phyloP scores from a whole-genome alignment of 495 filamentous ascomycete genomes.

The Penicillium canariense region DNA sequence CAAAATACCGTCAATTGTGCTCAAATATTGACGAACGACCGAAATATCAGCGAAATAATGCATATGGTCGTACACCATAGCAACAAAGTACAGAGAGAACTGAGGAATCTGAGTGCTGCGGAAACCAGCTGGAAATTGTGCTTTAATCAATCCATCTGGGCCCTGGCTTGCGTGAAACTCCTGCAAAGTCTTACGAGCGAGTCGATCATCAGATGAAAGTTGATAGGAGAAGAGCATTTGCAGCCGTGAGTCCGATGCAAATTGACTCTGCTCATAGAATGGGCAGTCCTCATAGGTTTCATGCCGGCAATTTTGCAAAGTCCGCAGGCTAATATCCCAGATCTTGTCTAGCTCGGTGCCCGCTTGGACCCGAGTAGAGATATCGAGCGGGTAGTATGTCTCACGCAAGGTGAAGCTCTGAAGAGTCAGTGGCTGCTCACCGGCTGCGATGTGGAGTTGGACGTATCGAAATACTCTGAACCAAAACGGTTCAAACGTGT shows the following conservation, averaged over 20 bases:
- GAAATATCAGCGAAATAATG: slow-evolving; percentile 16
- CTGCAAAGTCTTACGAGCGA: slow-evolving; percentile 24
- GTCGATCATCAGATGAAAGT: slow-evolving; percentile 24
- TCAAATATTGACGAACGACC: slow-evolving; percentile 17
- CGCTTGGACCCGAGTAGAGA: slow-evolving; percentile 17
- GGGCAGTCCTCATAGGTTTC: slow-evolving; percentile 34
- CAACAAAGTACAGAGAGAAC: slow-evolving; percentile 28
- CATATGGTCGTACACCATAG: slow-evolving; percentile 26
- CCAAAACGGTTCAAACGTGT: slow-evolving; percentile 27
- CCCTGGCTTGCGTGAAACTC: slow-evolving; percentile 26
- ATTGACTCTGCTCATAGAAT: slow-evolving; percentile 36
- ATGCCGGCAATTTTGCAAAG: slow-evolving; percentile 27
- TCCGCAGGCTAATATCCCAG: slow-evolving; percentile 28
- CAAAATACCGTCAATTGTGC: slow-evolving; percentile 25
- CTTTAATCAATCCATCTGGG: slow-evolving; percentile 23
- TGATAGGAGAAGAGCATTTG: slow-evolving; percentile 30
- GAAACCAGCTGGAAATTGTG: slow-evolving; percentile 24
- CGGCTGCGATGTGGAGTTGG: slow-evolving; percentile 14
- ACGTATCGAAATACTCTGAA: slow-evolving; percentile 32
- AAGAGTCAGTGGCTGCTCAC: slow-evolving; percentile 3
- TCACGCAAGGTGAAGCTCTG: slow-evolving; percentile 12
- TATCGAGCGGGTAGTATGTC: slow-evolving; percentile 23
- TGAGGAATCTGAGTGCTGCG: slow-evolving; percentile 22
- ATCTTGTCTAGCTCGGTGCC: slow-evolving; percentile 8
- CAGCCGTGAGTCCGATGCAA: slow-evolving; percentile 22